Percentiles rank a stretch among this genome's conserved stretches.
Evolutionary conservation across 768 basidiomycete species (phyloP).

Genomic region (Boletus insuetus): DNA sequence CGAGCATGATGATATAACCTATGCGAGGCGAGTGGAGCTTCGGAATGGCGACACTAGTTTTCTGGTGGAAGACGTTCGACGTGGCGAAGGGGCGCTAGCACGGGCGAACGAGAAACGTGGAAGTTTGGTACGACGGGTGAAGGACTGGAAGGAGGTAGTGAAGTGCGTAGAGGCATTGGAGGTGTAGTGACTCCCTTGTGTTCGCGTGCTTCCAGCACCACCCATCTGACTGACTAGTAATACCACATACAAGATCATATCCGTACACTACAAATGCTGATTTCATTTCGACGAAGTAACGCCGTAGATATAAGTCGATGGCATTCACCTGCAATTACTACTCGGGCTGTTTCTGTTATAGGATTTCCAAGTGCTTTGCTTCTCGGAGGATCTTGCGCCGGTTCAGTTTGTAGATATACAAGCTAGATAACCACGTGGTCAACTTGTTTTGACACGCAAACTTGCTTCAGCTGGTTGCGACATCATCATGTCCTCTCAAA

Average conservation of each 20-base stretch:
- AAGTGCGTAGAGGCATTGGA: slow-evolving; percentile 37
- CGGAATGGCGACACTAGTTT: slow-evolving; percentile 49
- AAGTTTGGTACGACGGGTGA: slow-evolving; percentile 48
- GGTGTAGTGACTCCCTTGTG: background rate
- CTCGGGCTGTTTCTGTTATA: too few species aligned
- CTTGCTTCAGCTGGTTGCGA: too few species aligned
- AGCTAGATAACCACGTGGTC: slow-evolving; percentile 27
- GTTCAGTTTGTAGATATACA: too few species aligned
- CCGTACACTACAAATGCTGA: too few species aligned
- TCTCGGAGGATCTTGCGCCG: too few species aligned
- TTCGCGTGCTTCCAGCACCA: too few species aligned
- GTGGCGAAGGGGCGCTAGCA: slow-evolving; percentile 34
- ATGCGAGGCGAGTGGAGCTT: slow-evolving; percentile 45
- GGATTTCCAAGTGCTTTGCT: too few species aligned
- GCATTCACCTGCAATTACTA: too few species aligned
- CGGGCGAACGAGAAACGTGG: slow-evolving; percentile 45
- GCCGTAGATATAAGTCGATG: too few species aligned
- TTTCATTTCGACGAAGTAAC: too few species aligned
- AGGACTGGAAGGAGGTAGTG: slow-evolving; percentile 61
- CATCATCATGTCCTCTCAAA: slow-evolving; percentile 37
- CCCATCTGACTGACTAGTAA: background rate
- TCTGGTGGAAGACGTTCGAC: slow-evolving; percentile 47
- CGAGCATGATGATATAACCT: slow-evolving; percentile 51
- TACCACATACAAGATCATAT: too few species aligned
- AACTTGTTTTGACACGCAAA: background rate